These are phyloP conservation scores for Cornus kousa DNA, from an alignment of 148 eudicot genomes.

Conservation along the genomic window DNA sequence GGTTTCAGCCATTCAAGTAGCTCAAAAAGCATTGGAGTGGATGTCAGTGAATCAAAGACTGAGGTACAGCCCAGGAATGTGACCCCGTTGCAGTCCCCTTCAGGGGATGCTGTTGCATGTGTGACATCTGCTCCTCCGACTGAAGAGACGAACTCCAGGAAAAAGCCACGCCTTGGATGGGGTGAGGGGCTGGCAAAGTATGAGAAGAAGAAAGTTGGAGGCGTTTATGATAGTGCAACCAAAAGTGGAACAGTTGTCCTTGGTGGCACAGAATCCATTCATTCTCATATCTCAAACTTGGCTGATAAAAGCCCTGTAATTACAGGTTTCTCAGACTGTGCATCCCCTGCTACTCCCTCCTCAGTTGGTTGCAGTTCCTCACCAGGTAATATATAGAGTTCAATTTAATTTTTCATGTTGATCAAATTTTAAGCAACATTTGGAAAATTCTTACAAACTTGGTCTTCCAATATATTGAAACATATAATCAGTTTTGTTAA, in stretches of 20 bases:
- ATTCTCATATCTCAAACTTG: slow-evolving; percentile 34
- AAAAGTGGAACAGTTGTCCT: slow-evolving; percentile 30
- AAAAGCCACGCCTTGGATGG: slow-evolving; percentile 94
- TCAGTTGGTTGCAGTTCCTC: slow-evolving; percentile 79
- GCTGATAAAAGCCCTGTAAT: slow-evolving; percentile 61
- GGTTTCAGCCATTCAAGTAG: slow-evolving; percentile 64
- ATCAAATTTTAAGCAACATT: neutral
- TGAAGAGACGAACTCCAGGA: slow-evolving; percentile 63
- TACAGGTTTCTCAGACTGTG: slow-evolving; percentile 54
- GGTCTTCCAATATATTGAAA: neutral
- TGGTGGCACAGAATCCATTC: slow-evolving; percentile 35
- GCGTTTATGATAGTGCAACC: slow-evolving; percentile 51
- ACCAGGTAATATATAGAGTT: slow-evolving; percentile 52
- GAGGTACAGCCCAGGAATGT: slow-evolving; percentile 38
- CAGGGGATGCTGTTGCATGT: slow-evolving; percentile 50
- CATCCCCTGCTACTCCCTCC: slow-evolving; percentile 83
- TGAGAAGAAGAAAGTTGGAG: slow-evolving; percentile 84
- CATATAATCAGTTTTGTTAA: neutral
- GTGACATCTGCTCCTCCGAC: slow-evolving; percentile 30
- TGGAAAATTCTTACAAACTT: neutral
- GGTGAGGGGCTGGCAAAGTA: slow-evolving; percentile 95
- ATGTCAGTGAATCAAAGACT: slow-evolving; percentile 37
- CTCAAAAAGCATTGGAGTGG: slow-evolving; percentile 57
- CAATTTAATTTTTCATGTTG: neutral
- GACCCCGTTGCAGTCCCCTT: slow-evolving; percentile 47